Conservation (phyloP, 345 rosid genomes). For the Salix arbutifolia region DNA sequence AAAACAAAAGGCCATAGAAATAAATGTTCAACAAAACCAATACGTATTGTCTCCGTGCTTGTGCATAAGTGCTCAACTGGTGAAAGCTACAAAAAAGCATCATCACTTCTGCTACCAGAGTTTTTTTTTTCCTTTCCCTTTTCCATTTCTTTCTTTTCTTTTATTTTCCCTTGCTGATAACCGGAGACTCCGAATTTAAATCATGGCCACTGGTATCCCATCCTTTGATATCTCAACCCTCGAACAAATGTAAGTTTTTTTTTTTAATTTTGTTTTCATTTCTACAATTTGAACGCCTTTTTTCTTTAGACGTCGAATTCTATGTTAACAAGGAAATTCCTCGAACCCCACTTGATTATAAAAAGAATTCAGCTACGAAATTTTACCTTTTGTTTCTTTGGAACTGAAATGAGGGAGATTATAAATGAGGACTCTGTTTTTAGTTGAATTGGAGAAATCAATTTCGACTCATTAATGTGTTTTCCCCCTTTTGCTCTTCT, state of each 20-base stretch:
- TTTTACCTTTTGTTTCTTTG: background rate
- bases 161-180: background rate
- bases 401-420: background rate
- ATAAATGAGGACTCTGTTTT: background rate
- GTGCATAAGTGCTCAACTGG: background rate
- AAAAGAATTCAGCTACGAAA: background rate
- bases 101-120: background rate
- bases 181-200: background rate
- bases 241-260: conserved; percentile 8
- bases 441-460: background rate
- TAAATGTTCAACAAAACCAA: background rate
- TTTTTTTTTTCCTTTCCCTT: background rate
- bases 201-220: conserved; percentile 11
- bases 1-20: background rate
- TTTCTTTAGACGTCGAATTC: background rate
- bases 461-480: background rate
- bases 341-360: background rate
- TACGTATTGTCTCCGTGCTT: background rate
- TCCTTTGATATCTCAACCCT: conserved; percentile 5
- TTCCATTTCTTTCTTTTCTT: background rate
- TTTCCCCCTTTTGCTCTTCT: background rate
- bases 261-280: background rate
- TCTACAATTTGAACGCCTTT: background rate
- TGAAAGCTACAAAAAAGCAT: background rate
- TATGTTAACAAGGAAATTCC: background rate